Percentiles rank a stretch among this genome's conserved stretches.
phyloP scores from a whole-genome alignment of 768 basidiomycete genomes.

The Candolleomyces aberdarensis region DNA sequence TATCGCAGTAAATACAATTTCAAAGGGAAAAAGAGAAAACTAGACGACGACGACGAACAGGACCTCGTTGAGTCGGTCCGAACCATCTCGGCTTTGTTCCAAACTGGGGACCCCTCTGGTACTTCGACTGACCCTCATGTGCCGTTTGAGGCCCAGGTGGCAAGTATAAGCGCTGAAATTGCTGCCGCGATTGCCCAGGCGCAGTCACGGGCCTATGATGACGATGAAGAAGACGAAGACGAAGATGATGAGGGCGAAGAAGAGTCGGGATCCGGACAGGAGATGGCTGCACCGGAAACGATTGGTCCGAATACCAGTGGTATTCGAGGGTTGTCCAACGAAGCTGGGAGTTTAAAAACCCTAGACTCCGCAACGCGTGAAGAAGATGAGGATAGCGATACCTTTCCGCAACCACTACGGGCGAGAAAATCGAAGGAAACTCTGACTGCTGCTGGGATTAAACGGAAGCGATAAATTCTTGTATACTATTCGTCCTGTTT shows the following conservation, averaged over 20 bases:
- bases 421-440: conserved; percentile 61
- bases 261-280: conserved; percentile 50
- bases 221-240: conserved; percentile 50
- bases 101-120: conserved; percentile 37
- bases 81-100: conserved; percentile 69
- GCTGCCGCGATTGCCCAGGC: conserved; percentile 78
- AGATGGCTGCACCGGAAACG: conserved; percentile 43
- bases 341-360: conserved; percentile 20
- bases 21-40: conserved; percentile 66
- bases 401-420: conserved; percentile 71
- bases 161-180: conserved; percentile 78
- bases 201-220: conserved; percentile 57
- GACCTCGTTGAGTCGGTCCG: conserved; percentile 72
- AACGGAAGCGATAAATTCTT: conserved; percentile 58
- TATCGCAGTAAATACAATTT: conserved; percentile 68
- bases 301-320: conserved; percentile 63
- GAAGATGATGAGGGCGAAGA: conserved; percentile 49
- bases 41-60: conserved; percentile 58
- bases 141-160: conserved; percentile 59
- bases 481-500: conserved; percentile 13
- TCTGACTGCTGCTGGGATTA: conserved; percentile 45
- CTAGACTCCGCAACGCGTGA: conserved; percentile 26
- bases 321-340: conserved; percentile 44
- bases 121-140: conserved; percentile 36
- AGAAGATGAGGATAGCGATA: conserved; percentile 71